phyloP scores from a whole-genome alignment of 2,329 filamentous ascomycete species.

The Ceratocystis huliohia region DNA sequence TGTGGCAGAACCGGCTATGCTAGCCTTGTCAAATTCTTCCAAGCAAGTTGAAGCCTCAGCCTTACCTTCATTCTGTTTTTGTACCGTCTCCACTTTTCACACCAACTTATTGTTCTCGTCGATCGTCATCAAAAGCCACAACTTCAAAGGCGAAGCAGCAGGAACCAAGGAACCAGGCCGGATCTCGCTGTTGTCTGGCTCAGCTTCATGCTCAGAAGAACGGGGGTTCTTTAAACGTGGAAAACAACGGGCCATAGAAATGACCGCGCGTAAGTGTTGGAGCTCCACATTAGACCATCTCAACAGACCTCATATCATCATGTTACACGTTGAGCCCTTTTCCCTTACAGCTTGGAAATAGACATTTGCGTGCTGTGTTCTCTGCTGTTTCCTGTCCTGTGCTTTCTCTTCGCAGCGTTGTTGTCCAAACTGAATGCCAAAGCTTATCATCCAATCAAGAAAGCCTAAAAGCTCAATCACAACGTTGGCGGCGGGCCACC shows the following conservation, averaged over 20 bases:
- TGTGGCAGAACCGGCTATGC: background rate
- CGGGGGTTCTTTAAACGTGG: background rate
- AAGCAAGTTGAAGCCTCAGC: background rate
- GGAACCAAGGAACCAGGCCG: background rate
- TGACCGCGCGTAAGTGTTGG: background rate
- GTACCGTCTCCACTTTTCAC: background rate
- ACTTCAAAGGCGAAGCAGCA: background rate
- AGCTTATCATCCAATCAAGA: constrained; percentile 2
- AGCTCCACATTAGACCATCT: background rate
- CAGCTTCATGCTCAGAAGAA: background rate
- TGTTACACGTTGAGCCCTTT: background rate
- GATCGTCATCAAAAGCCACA: background rate
- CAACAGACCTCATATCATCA: background rate
- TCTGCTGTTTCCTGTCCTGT: background rate
- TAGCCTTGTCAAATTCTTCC: background rate
- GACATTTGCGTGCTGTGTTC: background rate
- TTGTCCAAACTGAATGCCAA: background rate
- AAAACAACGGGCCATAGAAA: background rate
- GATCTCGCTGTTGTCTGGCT: background rate
- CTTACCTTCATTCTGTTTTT: background rate
- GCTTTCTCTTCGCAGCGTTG: background rate
- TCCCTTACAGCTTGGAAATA: no score
- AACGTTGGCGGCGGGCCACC: background rate
- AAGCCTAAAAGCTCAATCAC: background rate
- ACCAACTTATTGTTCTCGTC: background rate